Evolutionary conservation across 768 basidiomycete species (phyloP).

Genomic region (Xerocomellus amylosporus): DNA sequence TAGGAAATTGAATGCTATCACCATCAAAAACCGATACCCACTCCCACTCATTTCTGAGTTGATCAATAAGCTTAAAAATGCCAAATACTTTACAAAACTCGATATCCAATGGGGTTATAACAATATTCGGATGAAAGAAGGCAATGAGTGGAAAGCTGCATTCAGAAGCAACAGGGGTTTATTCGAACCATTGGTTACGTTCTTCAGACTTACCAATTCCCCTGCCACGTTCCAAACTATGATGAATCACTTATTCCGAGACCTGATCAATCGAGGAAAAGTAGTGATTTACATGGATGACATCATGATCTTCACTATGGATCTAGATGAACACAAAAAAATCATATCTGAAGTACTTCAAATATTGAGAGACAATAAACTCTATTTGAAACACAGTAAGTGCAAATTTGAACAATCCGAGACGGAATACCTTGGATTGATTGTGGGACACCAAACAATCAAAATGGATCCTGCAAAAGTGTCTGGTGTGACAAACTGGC

Average conservation of each 20-base stretch:
- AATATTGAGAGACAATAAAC: not conserved
- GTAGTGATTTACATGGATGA: conserved; percentile 41
- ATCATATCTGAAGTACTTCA: not conserved
- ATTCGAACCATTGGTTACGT: not conserved
- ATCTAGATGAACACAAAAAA: conserved; percentile 27
- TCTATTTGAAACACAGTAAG: not conserved
- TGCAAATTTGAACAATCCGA: not conserved
- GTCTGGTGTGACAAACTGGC: not conserved
- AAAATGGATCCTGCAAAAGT: not conserved
- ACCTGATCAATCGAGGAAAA: conserved; percentile 7
- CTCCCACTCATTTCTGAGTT: conserved; percentile 24
- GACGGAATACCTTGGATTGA: not conserved
- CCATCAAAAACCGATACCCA: conserved; percentile 27
- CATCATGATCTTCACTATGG: conserved; percentile 35
- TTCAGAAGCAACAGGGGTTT: conserved; percentile 13
- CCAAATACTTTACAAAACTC: conserved; percentile 27
- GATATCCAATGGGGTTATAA: conserved; percentile 37
- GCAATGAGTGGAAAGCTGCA: conserved; percentile 34
- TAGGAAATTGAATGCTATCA: conserved; percentile 24
- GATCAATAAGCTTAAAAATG: conserved; percentile 18
- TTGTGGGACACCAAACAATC: not conserved
- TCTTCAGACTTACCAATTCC: not conserved
- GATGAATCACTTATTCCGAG: conserved; percentile 23
- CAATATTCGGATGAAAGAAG: conserved; percentile 25
- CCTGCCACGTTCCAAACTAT: conserved; percentile 25